phyloP scores from a whole-genome alignment of 2,329 filamentous ascomycete genomes.

The Arachnomyces sp. region DNA sequence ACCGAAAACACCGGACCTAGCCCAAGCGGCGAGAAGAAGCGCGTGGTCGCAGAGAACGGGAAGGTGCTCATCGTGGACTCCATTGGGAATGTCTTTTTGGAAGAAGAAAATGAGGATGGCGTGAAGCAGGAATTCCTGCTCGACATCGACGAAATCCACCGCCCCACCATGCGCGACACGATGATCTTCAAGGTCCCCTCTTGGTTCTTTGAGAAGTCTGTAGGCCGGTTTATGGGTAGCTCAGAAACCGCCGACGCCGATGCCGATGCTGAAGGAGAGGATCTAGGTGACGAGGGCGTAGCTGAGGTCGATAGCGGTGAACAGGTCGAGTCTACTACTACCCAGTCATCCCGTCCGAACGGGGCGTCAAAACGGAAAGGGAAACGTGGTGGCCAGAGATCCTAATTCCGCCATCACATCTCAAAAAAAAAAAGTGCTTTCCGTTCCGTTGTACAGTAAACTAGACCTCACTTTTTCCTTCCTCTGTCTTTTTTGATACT shows the following conservation, averaged over 20 bases:
- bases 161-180: slow-evolving; percentile 73
- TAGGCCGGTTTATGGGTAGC: slow-evolving; percentile 22
- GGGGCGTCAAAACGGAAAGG: too few relatives aligned
- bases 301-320: neutral
- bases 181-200: slow-evolving; percentile 71
- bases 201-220: slow-evolving; percentile 55
- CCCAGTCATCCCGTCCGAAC: too few relatives aligned
- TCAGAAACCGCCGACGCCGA: slow-evolving; percentile 9
- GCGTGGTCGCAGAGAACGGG: slow-evolving; percentile 87
- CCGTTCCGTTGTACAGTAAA: too few relatives aligned
- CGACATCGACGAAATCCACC: slow-evolving; percentile 75
- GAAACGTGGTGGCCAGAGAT: too few relatives aligned
- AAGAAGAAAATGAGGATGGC: slow-evolving; percentile 83
- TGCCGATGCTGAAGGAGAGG: slow-evolving; percentile 15
- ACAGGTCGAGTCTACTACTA: too few relatives aligned
- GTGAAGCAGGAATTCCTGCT: slow-evolving; percentile 75
- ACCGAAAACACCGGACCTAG: slow-evolving; percentile 48
- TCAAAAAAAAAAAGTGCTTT: too few relatives aligned
- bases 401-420: too few relatives aligned
- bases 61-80: slow-evolving; percentile 92
- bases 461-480: too few relatives aligned
- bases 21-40: slow-evolving; percentile 71
- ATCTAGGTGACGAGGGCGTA: slow-evolving; percentile 16
- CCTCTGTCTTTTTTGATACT: too few relatives aligned
- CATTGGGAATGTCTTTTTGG: slow-evolving; percentile 86